These are phyloP conservation scores for Corymbia calophylla DNA, from an alignment of 441 rosid species.

Conservation along the genomic window DNA sequence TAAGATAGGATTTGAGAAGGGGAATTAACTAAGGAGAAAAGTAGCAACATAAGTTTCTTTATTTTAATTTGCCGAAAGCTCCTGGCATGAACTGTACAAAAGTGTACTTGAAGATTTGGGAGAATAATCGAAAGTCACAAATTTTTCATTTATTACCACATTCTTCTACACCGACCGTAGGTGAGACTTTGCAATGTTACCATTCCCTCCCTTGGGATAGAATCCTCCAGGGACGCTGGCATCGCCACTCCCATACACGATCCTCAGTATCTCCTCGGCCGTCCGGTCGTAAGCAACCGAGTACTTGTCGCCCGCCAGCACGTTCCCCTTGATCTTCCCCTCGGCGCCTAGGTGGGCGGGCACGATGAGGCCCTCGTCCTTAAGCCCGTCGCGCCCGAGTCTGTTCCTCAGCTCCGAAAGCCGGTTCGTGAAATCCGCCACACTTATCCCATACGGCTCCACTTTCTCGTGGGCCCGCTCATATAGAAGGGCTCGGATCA, in stretches of 20 bases:
- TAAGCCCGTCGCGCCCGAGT: slow-evolving; percentile 38
- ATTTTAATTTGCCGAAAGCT: not conserved
- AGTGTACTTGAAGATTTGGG: not conserved
- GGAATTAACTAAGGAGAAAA: not conserved
- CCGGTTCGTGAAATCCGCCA: slow-evolving; percentile 54
- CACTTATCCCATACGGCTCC: slow-evolving; percentile 45
- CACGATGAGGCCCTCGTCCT: slow-evolving; percentile 73
- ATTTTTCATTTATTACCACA: not conserved
- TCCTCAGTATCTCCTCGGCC: slow-evolving; percentile 61
- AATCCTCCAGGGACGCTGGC: slow-evolving; percentile 64
- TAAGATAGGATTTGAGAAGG: not conserved
- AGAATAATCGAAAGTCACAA: not conserved
- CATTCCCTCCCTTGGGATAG: slow-evolving; percentile 66
- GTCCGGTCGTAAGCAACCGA: slow-evolving; percentile 49
- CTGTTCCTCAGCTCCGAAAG: slow-evolving; percentile 54
- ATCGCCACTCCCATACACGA: slow-evolving; percentile 67
- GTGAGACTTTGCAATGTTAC: slow-evolving; percentile 48
- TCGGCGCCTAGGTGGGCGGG: slow-evolving; percentile 38
- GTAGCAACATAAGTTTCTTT: not conserved
- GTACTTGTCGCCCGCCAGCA: slow-evolving; percentile 47
- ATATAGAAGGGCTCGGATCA: slow-evolving; percentile 53
- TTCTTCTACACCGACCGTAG: not conserved
- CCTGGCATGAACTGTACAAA: not conserved
- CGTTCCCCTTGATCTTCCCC: slow-evolving; percentile 43
- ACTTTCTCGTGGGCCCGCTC: slow-evolving; percentile 25